These are phyloP conservation scores for Ramichloridium luteum DNA, from an alignment of 2,329 filamentous ascomycete genomes.

Conservation along the genomic window DNA sequence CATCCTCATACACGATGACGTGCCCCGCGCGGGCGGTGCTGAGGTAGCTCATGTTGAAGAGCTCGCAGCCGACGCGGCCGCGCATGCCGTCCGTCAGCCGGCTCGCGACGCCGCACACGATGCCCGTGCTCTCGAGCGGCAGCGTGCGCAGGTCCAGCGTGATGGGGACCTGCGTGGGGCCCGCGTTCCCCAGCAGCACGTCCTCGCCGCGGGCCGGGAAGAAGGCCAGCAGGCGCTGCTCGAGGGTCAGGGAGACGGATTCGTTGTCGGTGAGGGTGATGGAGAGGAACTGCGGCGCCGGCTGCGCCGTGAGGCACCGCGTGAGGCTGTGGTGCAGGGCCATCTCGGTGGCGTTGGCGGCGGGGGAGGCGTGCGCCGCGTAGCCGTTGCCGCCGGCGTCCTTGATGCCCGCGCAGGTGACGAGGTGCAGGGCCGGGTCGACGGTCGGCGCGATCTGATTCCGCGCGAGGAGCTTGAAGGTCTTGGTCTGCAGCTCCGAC, in stretches of 20 bases:
- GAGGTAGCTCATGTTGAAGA: conserved; percentile 73
- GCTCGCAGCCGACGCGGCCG: conserved; percentile 30
- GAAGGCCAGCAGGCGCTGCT: conserved; percentile 52
- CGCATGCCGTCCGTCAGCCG: conserved; percentile 60
- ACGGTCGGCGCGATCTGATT: conserved; percentile 63
- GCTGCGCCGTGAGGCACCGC: conserved; percentile 35
- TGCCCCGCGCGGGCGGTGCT: conserved; percentile 81
- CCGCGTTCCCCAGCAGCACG: conserved; percentile 61
- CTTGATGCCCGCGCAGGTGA: conserved; percentile 65
- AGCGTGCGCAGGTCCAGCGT: conserved; percentile 72
- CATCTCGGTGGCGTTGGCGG: conserved; percentile 27
- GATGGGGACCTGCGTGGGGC: conserved; percentile 65
- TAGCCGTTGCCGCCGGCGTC: conserved; percentile 16
- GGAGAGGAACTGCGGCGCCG: conserved; percentile 57
- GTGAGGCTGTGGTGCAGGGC: conserved; percentile 37
- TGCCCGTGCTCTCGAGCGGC: conserved; percentile 80
- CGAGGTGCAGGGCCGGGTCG: conserved; percentile 54
- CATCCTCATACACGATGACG: conserved; percentile 69
- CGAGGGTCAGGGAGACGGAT: conserved; percentile 59
- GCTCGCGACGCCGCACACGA: conserved; percentile 87
- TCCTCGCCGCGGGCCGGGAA: conserved; percentile 37
- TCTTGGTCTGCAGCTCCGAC: conserved; percentile 67
- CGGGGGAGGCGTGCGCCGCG: conserved; percentile 19
- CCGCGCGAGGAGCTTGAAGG: conserved; percentile 71
- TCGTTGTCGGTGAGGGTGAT: conserved; percentile 62